A percentile compares a stretch with the other conserved stretches of the same genome.
Evolutionary conservation across 768 basidiomycete genomes (phyloP).

Genomic region (Panellus pusillus): DNA sequence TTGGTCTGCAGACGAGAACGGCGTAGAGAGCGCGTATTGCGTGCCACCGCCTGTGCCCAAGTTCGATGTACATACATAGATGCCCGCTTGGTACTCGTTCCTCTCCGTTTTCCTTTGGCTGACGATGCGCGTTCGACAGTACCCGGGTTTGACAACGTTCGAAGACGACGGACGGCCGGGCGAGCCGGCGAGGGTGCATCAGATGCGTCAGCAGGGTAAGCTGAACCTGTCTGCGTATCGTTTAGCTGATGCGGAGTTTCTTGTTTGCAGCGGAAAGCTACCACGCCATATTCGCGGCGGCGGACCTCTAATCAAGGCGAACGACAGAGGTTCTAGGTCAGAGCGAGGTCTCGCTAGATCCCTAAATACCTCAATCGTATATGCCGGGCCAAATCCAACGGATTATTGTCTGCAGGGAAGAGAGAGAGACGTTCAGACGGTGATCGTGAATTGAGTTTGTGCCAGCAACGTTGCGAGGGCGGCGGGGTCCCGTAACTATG

Average conservation of each 20-base stretch:
- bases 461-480: too few relatives aligned
- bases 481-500: too few relatives aligned
- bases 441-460: too few relatives aligned
- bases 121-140: too few relatives aligned
- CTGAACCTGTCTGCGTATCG: neutral
- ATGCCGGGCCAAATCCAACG: too few relatives aligned
- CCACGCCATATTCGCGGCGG: constrained; percentile 16
- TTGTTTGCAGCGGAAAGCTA: constrained; percentile 16
- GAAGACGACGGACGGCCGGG: constrained; percentile 19
- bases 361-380: too few relatives aligned
- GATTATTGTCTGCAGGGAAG: too few relatives aligned
- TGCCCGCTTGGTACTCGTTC: too few relatives aligned
- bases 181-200: constrained; percentile 2
- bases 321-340: too few relatives aligned
- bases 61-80: constrained; percentile 32
- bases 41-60: constrained; percentile 28
- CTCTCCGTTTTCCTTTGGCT: neutral
- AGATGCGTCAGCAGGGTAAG: constrained; percentile 17
- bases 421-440: too few relatives aligned
- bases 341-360: too few relatives aligned
- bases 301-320: constrained; percentile 1
- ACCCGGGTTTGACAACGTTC: too few relatives aligned
- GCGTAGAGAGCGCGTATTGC: constrained; percentile 36
- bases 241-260: neutral
- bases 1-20: constrained; percentile 53